Evolutionary conservation across 1,284 basidiomycete genomes (phyloP), one percentile per base, ranked within the genome.

Genomic region (Lentinula novae-zelandiae): DNA sequence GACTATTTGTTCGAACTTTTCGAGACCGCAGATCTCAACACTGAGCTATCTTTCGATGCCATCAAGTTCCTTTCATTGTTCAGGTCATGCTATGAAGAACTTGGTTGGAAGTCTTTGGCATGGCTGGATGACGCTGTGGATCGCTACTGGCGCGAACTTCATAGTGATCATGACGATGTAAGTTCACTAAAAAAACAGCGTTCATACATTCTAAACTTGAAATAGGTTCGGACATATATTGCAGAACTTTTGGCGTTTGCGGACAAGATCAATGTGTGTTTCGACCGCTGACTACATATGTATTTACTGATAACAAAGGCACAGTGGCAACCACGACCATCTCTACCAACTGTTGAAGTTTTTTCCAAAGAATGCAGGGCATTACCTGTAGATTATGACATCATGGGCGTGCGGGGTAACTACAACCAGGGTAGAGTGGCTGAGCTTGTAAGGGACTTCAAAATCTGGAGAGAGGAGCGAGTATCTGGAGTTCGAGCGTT

Each of bases 81-180:
- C 74, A 76, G 85, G 31, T 79, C 83, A 0, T 83, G 92, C 64
- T 88, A 90, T 61, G 83, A 88, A 67, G 86, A 87, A 63, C 77
- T 93, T 9, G 85, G 86, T 13, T 89, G 92, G 82, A 90, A 92
- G 67, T 95, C 93, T 70, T 73, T 79, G 20, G 81, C 90, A 1
- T 95, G 92, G 92, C 76, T 83, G 5, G 83, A 90, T 59, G 82
- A 85, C 46, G 83, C 86, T 33, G 75, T 90, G 13, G 78, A 83
- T 15, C 77, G 86, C 12, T 88, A 85, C 64, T 95, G 92, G 88
- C 72, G 75, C 3, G 85, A 90, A 63, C 81, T 94, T 50, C 76
- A 79, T 60, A 87, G 87, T 66, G 90, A 92, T 67, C 92, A 93
- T 67, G 90, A 92, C 61, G 92, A 94, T 68, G 89, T 89, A 63